Conservation (phyloP, 164 flowering plant species). For the Echeveria elegans region DNA sequence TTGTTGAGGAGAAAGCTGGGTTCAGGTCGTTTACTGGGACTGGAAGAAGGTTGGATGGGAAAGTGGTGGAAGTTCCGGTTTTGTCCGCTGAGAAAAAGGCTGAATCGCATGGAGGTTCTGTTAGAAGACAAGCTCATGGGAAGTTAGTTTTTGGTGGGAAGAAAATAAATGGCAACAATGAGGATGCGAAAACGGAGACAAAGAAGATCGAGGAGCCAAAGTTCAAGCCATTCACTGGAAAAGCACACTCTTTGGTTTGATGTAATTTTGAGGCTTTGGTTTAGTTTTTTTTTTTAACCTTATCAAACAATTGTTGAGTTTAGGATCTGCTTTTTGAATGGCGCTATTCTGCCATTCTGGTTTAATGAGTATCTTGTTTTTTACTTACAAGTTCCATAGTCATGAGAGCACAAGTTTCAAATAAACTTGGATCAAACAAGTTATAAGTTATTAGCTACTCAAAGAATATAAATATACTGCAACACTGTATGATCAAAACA, state of each 20-base stretch:
- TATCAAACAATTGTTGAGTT: no score
- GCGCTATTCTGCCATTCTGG: background rate
- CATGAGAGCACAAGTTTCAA: no score
- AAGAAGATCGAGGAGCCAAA: background rate
- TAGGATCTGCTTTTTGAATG: no score
- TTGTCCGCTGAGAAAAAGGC: background rate
- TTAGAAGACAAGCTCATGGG: background rate
- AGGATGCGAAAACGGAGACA: background rate
- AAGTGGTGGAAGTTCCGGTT: background rate
- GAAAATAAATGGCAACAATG: background rate
- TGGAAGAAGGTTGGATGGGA: background rate
- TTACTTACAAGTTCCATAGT: no score
- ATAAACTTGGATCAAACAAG: no score
- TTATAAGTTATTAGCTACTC: background rate
- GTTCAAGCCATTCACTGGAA: background rate
- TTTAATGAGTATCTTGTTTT: no score
- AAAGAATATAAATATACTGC: background rate
- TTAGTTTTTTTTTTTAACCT: no score
- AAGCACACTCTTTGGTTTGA: background rate
- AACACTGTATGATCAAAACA: background rate
- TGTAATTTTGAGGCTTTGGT: background rate
- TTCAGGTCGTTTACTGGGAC: background rate
- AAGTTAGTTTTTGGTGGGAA: background rate
- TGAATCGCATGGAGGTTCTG: background rate
- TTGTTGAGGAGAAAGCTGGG: background rate